Evolutionary conservation across 768 basidiomycete genomes (phyloP), one percentile per base, ranked within the genome.

Genomic region (Rossbeevera mucosa): DNA sequence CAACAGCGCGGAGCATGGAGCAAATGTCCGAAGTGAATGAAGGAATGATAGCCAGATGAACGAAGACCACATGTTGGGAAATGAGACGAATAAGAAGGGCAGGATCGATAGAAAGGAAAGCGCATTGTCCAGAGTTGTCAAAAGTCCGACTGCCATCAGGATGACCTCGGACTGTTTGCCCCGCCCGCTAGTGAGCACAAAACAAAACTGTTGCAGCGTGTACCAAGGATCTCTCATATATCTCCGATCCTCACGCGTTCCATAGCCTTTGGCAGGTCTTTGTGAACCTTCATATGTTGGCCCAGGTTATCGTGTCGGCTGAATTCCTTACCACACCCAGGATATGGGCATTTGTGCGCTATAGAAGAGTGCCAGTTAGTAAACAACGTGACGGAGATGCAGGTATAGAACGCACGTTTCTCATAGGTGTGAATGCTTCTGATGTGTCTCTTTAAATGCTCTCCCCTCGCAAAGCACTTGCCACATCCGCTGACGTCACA

Each of bases 341-440:
- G 84, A 66, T 83, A 82, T 21, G 85, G 83, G 71, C 91, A 94
- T 61, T 80, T 80, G 70, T 87, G 87, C 52, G 92, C 91, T 93
- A 64, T 26, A 51, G 42, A 49, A 22, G 40, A 22, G 2, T 55
- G 47, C 1, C n/a, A 30, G 59, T 59, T 26, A 52, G 50, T 29
- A 36, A 2, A 46, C 33, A 47, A 42, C 22, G 56, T 59, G 52
- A 43, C 55, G 33, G 43, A 18, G 3, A 21, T 14, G 26, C 41
- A 53, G 13, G 44, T 16, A 33, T 36, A 24, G 42, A 44, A 59
- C 90, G 69, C 64, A 94, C 92, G 92, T 75, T 91, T 93, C 67
- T 94, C 91, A 68, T 93, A 81, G 21, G 92, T 93, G 71, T 94
- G 92, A 49, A 94, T 91, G 62, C 86, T 87, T 59, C 90, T 72